A percentile compares a stretch with the other conserved stretches of the same genome.
Evolutionary conservation across 140 eudicot genomes (phyloP).

Genomic region (Erigeron philadelphicus): DNA sequence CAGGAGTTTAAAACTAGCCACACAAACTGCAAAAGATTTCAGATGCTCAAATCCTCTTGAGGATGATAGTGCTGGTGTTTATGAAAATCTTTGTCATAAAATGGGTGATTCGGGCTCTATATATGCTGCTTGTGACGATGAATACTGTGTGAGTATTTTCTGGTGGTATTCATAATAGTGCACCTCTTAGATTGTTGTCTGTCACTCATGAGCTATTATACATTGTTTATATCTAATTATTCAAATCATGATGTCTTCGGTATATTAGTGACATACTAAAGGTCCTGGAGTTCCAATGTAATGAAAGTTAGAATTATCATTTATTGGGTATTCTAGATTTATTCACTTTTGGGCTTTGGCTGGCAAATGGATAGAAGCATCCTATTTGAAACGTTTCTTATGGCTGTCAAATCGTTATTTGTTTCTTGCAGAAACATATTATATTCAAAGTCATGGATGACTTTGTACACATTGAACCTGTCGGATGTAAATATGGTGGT

Average conservation of each 20-base stretch:
- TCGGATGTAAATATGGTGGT: constrained; percentile 35
- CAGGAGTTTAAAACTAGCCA: constrained; percentile 31
- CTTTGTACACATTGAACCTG: constrained; percentile 46
- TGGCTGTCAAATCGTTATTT: constrained; percentile 6
- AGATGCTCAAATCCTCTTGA: constrained; percentile 35
- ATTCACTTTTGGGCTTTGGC: constrained; percentile 9
- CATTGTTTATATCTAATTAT: constrained; percentile 2
- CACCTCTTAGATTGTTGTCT: constrained; percentile 10
- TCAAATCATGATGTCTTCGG: background rate
- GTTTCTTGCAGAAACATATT: constrained; percentile 55
- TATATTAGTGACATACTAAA: background rate
- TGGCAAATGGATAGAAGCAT: background rate
- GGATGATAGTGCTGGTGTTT: constrained; percentile 25
- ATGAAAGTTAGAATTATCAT: background rate
- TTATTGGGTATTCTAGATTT: constrained; percentile 1
- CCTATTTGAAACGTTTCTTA: background rate
- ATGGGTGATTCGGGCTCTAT: constrained; percentile 28
- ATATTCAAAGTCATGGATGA: constrained; percentile 63
- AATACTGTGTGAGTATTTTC: constrained; percentile 52
- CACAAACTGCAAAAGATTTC: constrained; percentile 26
- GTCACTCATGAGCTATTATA: constrained; percentile 6
- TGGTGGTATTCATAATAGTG: constrained; percentile 2
- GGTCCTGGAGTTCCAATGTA: background rate
- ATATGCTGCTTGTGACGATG: constrained; percentile 41
- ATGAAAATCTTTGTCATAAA: constrained; percentile 32